These are phyloP conservation scores for Apiospora rasikravindrae DNA, from an alignment of 2,329 filamentous ascomycete genomes.

Conservation along the genomic window DNA sequence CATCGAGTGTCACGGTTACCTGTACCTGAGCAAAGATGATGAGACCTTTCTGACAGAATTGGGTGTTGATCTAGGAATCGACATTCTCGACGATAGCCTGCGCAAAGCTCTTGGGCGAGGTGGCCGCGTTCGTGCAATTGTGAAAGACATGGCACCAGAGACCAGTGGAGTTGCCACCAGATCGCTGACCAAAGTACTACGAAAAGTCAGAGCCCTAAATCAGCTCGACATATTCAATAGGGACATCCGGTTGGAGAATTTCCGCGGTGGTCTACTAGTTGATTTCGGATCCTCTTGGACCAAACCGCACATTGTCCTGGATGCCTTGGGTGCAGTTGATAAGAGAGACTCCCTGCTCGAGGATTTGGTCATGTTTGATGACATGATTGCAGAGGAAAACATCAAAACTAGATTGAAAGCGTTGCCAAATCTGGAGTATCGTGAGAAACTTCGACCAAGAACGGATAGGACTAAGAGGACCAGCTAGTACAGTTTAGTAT, in stretches of 20 bases:
- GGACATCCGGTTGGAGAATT: conserved; percentile 1
- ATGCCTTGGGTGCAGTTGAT: neutral
- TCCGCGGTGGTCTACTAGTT: neutral
- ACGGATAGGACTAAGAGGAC: neutral
- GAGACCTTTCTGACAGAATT: neutral
- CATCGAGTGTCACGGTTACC: neutral
- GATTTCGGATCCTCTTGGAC: neutral
- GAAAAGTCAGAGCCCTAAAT: neutral
- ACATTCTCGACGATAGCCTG: neutral
- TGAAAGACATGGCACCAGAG: conserved; percentile 1
- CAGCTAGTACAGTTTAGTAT: neutral
- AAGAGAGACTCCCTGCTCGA: neutral
- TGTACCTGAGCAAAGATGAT: neutral
- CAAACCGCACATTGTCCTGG: neutral
- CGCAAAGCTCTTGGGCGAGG: neutral
- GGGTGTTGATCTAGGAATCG: neutral
- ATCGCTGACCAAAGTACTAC: neutral
- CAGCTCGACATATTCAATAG: neutral
- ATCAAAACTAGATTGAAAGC: neutral
- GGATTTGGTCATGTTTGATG: neutral
- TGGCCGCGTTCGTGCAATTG: neutral
- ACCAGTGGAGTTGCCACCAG: neutral
- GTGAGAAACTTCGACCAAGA: neutral
- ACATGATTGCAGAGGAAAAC: neutral
- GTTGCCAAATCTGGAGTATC: conserved; percentile 4